Conservation (phyloP, 805 yeast species). For the Yamadazyma paraphyllophila region DNA sequence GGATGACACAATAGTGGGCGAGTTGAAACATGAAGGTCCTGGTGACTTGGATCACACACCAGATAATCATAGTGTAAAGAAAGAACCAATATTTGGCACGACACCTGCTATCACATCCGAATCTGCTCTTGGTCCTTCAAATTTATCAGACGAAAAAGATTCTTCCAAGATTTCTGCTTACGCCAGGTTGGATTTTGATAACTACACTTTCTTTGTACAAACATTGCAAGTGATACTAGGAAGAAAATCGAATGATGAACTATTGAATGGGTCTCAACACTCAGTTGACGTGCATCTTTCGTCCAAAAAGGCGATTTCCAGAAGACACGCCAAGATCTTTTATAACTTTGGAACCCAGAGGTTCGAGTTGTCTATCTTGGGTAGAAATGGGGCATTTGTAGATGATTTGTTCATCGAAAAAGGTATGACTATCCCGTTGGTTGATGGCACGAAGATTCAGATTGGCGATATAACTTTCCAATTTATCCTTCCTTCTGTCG, state of each 20-base stretch:
- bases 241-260: constrained; percentile 59
- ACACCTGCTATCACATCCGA: constrained; percentile 12
- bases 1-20: not conserved
- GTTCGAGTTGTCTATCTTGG: constrained; percentile 87
- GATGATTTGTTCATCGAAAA: constrained; percentile 86
- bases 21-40: not conserved
- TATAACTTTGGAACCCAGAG: constrained; percentile 95
- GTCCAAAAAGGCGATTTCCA: constrained; percentile 85
- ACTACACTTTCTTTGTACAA: constrained; percentile 93
- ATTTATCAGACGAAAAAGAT: constrained; percentile 13
- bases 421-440: constrained; percentile 86
- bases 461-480: constrained; percentile 89
- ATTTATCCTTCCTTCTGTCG: constrained; percentile 78
- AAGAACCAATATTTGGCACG: not conserved
- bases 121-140: constrained; percentile 11
- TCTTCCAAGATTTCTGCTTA: constrained; percentile 49
- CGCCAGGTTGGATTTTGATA: constrained; percentile 85
- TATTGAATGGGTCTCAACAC: constrained; percentile 62
- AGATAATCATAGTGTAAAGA: not conserved
- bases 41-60: no score
- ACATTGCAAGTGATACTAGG: constrained; percentile 93
- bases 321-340: constrained; percentile 93
- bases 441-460: constrained; percentile 80
- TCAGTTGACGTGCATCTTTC: constrained; percentile 92
- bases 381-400: constrained; percentile 96